Evolutionary conservation across 805 yeast genomes (phyloP).

Genomic region (Suhomyces pyralidae): DNA sequence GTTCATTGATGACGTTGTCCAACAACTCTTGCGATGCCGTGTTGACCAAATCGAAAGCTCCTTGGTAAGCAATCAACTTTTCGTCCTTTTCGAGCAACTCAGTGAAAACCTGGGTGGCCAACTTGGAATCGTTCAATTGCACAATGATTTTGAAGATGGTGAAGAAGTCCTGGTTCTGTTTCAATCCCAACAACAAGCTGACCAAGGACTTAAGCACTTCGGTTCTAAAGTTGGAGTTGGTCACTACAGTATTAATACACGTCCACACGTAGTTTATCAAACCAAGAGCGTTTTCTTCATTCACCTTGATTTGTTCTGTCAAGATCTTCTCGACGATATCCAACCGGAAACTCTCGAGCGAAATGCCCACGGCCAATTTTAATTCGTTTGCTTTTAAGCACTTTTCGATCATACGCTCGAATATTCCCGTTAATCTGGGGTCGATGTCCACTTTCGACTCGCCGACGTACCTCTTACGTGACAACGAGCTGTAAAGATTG

Average conservation of each 20-base stretch:
- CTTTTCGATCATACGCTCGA: constrained; percentile 82
- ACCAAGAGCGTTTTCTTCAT: constrained; percentile 52
- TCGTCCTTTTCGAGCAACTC: constrained; percentile 52
- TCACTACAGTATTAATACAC: constrained; percentile 65
- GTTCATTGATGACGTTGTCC: constrained; percentile 47
- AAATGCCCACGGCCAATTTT: constrained; percentile 83
- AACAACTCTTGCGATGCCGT: constrained; percentile 89
- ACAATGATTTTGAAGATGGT: constrained; percentile 82
- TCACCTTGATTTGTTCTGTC: constrained; percentile 30
- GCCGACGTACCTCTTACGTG: constrained; percentile 45
- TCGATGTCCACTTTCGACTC: constrained; percentile 42
- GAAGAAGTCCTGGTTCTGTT: constrained; percentile 69
- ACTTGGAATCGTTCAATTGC: constrained; percentile 72
- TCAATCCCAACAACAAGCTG: constrained; percentile 52
- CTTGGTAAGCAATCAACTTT: constrained; percentile 73
- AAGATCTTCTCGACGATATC: constrained; percentile 71
- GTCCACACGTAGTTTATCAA: constrained; percentile 73
- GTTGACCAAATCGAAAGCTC: constrained; percentile 90
- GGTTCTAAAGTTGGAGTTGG: constrained; percentile 63
- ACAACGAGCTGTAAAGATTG: constrained; percentile 67
- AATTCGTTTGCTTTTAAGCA: constrained; percentile 71
- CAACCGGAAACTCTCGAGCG: constrained; percentile 82
- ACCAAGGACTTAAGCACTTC: constrained; percentile 63
- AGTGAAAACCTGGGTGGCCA: constrained; percentile 69
- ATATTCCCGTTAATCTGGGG: constrained; percentile 61